These are phyloP conservation scores for Ophiostoma ulmi DNA, from an alignment of 2,329 filamentous ascomycete species.

Conservation along the genomic window DNA sequence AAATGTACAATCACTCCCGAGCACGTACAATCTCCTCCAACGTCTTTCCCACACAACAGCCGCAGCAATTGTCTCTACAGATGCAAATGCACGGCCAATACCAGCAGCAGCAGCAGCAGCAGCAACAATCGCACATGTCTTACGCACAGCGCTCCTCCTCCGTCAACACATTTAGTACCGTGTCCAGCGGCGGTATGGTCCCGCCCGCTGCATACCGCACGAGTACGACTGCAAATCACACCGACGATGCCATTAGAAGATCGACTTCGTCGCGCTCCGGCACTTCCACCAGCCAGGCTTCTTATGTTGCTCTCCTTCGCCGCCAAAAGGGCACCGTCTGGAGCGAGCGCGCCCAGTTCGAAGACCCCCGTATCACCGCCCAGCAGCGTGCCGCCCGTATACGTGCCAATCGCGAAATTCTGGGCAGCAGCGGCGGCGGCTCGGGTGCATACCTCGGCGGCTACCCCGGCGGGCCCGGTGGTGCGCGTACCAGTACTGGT, in stretches of 20 bases:
- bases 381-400: constrained; percentile 84
- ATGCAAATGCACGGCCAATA: constrained; percentile 30
- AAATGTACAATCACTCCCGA: constrained; percentile 50
- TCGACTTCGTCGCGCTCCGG: constrained; percentile 77
- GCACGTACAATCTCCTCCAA: constrained; percentile 55
- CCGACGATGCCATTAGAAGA: constrained; percentile 54
- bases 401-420: constrained; percentile 77
- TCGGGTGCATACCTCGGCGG: constrained; percentile 27
- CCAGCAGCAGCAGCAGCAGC: constrained; percentile 32
- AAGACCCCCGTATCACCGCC: constrained; percentile 78
- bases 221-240: constrained; percentile 41
- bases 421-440: constrained; percentile 58
- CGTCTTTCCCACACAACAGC: constrained; percentile 39
- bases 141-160: constrained; percentile 56
- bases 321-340: constrained; percentile 98
- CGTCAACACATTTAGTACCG: constrained; percentile 64
- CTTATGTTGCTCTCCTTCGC: constrained; percentile 92
- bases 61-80: constrained; percentile 31
- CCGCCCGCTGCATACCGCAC: constrained; percentile 54
- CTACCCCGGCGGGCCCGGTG: constrained; percentile 41
- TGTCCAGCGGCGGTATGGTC: constrained; percentile 47
- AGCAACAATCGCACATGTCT: constrained; percentile 35
- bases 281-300: constrained; percentile 45
- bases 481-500: constrained; percentile 57
- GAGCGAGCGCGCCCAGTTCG: constrained; percentile 90